Evolutionary conservation across 148 eudicot genomes (phyloP).

Genomic region (Fagopyrum tataricum): DNA sequence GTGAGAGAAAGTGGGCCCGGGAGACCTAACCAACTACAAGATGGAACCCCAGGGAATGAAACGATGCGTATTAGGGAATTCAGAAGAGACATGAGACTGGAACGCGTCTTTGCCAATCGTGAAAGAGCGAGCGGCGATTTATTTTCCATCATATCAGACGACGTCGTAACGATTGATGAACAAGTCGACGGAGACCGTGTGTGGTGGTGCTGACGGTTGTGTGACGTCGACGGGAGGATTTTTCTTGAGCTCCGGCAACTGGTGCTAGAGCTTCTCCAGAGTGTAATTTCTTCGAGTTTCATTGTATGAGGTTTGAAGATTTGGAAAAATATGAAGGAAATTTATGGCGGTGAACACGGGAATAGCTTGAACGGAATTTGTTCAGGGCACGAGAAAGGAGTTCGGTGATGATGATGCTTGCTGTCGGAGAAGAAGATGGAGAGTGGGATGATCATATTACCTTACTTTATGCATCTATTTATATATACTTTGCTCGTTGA

Average conservation of each 20-base stretch:
- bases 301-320: not conserved
- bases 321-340: too few relatives aligned
- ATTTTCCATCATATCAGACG: not conserved
- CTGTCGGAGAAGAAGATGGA: not conserved
- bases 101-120: slow-evolving; percentile 20
- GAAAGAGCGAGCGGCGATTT: slow-evolving; percentile 10
- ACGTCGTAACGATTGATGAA: slow-evolving; percentile 15
- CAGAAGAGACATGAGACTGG: slow-evolving; percentile 30
- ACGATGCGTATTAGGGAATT: slow-evolving; percentile 42
- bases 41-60: slow-evolving; percentile 29
- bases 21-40: slow-evolving; percentile 35
- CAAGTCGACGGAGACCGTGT: slow-evolving; percentile 3
- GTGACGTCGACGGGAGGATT: slow-evolving; percentile 29
- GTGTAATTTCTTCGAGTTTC: not conserved
- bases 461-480: not conserved
- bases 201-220: slow-evolving; percentile 12
- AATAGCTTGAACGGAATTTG: not conserved
- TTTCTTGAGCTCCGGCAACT: slow-evolving; percentile 26
- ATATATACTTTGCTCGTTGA: too few relatives aligned
- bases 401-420: slow-evolving; percentile 18
- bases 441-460: not conserved
- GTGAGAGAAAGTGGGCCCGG: slow-evolving; percentile 14
- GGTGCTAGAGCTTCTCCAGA: slow-evolving; percentile 19
- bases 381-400: not conserved
- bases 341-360: slow-evolving; percentile 9